phyloP scores from a whole-genome alignment of 495 filamentous ascomycete species.

The Glutinoglossum americanum region DNA sequence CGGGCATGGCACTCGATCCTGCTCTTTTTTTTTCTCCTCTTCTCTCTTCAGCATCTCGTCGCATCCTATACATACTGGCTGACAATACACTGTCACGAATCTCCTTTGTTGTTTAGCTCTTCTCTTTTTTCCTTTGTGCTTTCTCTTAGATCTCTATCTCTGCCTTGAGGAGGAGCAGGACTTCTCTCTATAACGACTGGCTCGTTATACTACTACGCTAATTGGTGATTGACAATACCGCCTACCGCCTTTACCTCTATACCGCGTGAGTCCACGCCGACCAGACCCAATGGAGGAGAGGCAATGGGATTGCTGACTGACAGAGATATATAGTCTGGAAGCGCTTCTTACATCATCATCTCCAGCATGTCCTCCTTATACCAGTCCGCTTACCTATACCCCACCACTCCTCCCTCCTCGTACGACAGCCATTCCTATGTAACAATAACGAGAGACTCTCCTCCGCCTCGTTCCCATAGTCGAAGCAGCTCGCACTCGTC shows the following conservation, averaged over 20 bases:
- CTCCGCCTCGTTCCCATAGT: not conserved
- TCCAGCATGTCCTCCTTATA: not conserved
- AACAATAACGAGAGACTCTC: not conserved
- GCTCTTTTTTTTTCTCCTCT: no score
- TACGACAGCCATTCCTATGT: not conserved
- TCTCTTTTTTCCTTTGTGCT: not conserved
- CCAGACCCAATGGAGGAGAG: not conserved
- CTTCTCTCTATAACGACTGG: not conserved
- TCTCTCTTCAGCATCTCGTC: not conserved
- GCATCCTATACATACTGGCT: not conserved
- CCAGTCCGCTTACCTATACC: not conserved
- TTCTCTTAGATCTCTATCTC: not conserved
- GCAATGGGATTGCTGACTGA: not conserved
- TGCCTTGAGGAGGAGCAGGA: not conserved
- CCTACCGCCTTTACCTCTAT: not conserved
- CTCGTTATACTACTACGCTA: not conserved
- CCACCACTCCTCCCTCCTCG: not conserved
- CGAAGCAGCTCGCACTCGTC: slow-evolving; percentile 1
- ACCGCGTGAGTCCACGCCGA: not conserved
- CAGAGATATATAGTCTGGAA: not conserved
- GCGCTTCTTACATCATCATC: not conserved
- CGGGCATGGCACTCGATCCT: no score
- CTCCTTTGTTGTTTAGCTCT: not conserved
- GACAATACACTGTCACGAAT: not conserved
- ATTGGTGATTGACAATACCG: not conserved